Base-by-base conservation (phyloP, 768 basidiomycete genomes). In the Dictyophora rubrovolvata region DNA sequence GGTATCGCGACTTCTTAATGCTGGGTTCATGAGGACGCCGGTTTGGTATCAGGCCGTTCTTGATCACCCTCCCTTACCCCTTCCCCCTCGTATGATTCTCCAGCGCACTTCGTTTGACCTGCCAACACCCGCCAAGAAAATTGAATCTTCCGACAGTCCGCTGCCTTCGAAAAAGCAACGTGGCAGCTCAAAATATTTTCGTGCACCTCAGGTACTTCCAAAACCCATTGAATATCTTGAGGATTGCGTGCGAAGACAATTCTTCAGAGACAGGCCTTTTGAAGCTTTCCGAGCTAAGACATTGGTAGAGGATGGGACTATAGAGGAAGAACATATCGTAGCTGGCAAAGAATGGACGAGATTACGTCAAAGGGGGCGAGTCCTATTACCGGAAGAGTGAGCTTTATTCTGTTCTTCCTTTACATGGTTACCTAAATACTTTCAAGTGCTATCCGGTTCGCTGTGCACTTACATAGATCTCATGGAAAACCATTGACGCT, bases 181-280 rank as follows among this genome's bases (percentile, higher is more conserved):
- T 36, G 20, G 35, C 3, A 48, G 60, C 53, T 59, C 61, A 37
- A 66, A 63, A 64, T 65, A 63, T 57, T 58, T 53, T 28, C 66
- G 61, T 10, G 62, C 66, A 50, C 66, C 65, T 20, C 68, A 69
- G 59, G 54, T 65, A 4, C 63, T 63, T 23, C 85, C 87, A 0
- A 61, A 79, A 51, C 78, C 80, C 11, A 79, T 98, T 54, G 75
- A 76, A 56, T 96, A 93, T 68, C 60, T 87, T 46, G 92, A 95
- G 68, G 96, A 99, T 70, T 77, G 80, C 62, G 75, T 98, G 60
- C 84, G 96, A 36, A 77, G 83, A 56, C 89, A 90, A 69, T 98
- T 99, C 77, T 98, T 94, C 76, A 76, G 77, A 47, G 96, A 99
- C 74, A 94, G 96, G 69, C 93, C 96, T 7, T 96, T 96, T 67